Evolutionary conservation across 495 filamentous ascomycete genomes (phyloP).

Genomic region (Barbatosphaeria neglecta): DNA sequence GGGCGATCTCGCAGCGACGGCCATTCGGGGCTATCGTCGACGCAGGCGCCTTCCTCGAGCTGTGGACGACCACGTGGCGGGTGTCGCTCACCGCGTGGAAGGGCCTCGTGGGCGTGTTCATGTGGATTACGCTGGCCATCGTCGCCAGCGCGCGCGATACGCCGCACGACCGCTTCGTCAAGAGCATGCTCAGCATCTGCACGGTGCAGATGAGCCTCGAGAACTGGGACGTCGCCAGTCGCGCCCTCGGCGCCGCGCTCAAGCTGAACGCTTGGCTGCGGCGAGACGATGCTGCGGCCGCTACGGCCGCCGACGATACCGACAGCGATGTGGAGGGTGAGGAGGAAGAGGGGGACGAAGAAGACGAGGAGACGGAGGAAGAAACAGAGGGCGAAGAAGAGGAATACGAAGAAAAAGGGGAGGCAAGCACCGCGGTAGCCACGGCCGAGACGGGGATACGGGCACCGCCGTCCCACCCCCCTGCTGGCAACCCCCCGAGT

Average conservation of each 20-base stretch:
- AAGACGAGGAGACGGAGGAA: too few relatives aligned
- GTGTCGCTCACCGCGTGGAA: slow-evolving; percentile 21
- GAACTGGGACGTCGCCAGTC: slow-evolving; percentile 20
- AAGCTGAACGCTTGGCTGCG: slow-evolving; percentile 19
- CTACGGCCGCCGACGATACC: neutral
- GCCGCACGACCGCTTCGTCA: slow-evolving; percentile 19
- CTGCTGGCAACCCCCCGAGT: neutral
- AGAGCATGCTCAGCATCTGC: slow-evolving; percentile 17
- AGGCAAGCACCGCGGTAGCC: too few relatives aligned
- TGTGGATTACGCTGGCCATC: slow-evolving; percentile 18
- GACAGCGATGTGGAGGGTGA: neutral
- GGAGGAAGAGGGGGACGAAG: neutral
- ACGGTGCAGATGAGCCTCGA: slow-evolving; percentile 24
- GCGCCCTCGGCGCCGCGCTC: slow-evolving; percentile 13
- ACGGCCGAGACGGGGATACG: too few relatives aligned
- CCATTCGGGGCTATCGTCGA: slow-evolving; percentile 14
- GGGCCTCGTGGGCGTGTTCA: slow-evolving; percentile 19
- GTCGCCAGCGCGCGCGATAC: slow-evolving; percentile 6
- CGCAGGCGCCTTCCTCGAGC: slow-evolving; percentile 11
- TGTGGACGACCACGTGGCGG: slow-evolving; percentile 25
- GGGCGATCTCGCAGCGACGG: slow-evolving; percentile 15
- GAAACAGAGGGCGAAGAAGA: too few relatives aligned
- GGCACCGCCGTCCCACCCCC: too few relatives aligned
- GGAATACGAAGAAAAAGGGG: too few relatives aligned
- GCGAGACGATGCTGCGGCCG: neutral